phyloP scores from a whole-genome alignment of 441 rosid species.

The Croton laevigatus region DNA sequence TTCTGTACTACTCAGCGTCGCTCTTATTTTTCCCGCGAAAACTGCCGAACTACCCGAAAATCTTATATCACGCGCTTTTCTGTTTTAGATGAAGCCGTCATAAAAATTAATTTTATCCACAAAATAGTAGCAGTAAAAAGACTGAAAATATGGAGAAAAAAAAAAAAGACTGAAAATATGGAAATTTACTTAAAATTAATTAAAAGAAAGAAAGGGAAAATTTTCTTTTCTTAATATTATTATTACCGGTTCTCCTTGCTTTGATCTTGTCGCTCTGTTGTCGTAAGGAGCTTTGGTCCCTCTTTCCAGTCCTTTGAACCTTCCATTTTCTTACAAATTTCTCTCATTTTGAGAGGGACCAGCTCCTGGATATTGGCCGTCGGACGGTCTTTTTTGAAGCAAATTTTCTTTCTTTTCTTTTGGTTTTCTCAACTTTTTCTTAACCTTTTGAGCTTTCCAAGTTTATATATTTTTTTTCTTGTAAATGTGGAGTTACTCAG shows the following conservation, averaged over 20 bases:
- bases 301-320: neutral
- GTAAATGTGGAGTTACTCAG: conserved; percentile 64
- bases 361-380: conserved; percentile 7
- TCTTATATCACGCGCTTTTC: conserved; percentile 14
- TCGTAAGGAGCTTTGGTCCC: conserved; percentile 6
- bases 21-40: conserved; percentile 9
- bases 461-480: neutral
- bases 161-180: too few relatives aligned
- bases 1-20: neutral
- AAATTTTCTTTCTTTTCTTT: neutral
- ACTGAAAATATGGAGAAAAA: neutral
- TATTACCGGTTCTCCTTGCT: conserved; percentile 12
- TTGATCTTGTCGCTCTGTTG: conserved; percentile 19
- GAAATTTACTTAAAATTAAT: neutral
- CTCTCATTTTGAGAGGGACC: neutral
- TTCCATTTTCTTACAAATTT: conserved; percentile 10
- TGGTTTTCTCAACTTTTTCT: neutral
- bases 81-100: neutral
- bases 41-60: neutral
- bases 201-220: neutral
- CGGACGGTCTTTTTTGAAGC: neutral
- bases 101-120: too few relatives aligned
- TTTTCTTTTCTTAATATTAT: neutral
- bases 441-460: neutral
- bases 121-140: neutral